Base-by-base conservation (phyloP, 1,284 basidiomycete species). In the Tilletia caries region DNA sequence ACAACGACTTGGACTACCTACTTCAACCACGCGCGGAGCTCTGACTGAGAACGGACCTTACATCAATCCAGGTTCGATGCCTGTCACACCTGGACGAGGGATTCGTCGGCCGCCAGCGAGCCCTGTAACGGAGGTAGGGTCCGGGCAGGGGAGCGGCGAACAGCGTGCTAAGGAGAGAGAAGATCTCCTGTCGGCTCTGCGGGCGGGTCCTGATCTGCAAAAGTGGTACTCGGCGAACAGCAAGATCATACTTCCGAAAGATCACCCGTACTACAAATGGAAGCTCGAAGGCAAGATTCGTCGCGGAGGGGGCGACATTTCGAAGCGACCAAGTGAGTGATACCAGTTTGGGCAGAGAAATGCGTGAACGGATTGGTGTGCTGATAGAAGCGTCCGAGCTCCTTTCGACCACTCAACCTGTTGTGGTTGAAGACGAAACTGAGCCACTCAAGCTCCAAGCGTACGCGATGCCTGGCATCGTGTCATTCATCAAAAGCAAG, bases 291-390 rank as follows among this genome's bases (percentile, higher is more conserved):
- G 23, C 32, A 41, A 44, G 10, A 27, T 44, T 3, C 27, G 65
- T 15, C 32, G 29, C 27, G 34, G 25, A 25, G 32, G 18, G 10
- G 65, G 65, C 18, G 52, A 41, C n/a, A 54, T 66, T 32, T 29
- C 54, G 8, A 34, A 66, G 41, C 33, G 41, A 18, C 32, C 65
- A 20, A 54, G 65, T 66, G 41, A 66, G 65, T 66, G 18, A 20
- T 46, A 10, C 10, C 10, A 6, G 37, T 41, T 15, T 41, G 37
- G 37, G 37, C 8, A 41, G 37, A 18, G 25, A 48, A 5, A 37
- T 23, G 20, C 8, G 18, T 32, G 6, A n/a, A 18, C 12, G 15
- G 4, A n/a, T 3, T 65, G 41, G 25, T 29, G n/a, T 37, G 60
- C 60, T 44, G 60, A 64, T 25, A 43, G 37, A 41, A 41, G 37